Percentiles rank a stretch among this genome's conserved stretches.
phyloP scores from a whole-genome alignment of 768 basidiomycete genomes.

The Suillus lakei region DNA sequence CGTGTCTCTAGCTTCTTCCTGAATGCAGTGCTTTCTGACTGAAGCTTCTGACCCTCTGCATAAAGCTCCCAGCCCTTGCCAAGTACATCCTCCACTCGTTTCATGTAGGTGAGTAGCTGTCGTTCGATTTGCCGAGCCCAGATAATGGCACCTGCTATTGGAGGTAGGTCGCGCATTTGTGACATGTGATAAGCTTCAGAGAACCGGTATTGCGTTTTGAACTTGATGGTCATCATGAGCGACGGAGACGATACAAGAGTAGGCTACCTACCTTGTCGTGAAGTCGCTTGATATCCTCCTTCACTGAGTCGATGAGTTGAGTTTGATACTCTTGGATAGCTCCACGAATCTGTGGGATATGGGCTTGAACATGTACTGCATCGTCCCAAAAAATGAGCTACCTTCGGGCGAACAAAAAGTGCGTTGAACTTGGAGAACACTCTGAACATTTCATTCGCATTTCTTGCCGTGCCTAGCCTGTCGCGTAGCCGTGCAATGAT shows the following conservation, averaged over 20 bases:
- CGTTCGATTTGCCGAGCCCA: slow-evolving; percentile 99
- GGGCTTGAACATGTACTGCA: too few species aligned
- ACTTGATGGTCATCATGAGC: slow-evolving; percentile 48
- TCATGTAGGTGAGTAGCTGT: slow-evolving; percentile 96
- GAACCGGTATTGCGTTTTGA: slow-evolving; percentile 94
- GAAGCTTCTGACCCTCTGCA: slow-evolving; percentile 98
- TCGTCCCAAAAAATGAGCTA: slow-evolving; percentile 34
- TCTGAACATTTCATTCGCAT: slow-evolving; percentile 99
- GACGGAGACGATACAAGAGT: neutral
- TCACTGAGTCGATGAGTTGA: slow-evolving; percentile 97
- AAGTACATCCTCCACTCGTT: slow-evolving; percentile 97
- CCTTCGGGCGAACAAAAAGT: slow-evolving; percentile 94
- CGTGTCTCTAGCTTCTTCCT: slow-evolving; percentile 94
- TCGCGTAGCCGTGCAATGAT: slow-evolving; percentile 94
- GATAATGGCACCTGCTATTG: slow-evolving; percentile 97
- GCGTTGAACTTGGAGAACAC: slow-evolving; percentile 99
- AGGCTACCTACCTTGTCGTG: slow-evolving; percentile 77
- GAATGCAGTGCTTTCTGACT: slow-evolving; percentile 90
- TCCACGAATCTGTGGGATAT: slow-evolving; percentile 75
- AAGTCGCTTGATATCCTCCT: slow-evolving; percentile 94
- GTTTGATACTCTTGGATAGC: slow-evolving; percentile 99
- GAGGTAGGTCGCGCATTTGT: slow-evolving; percentile 96
- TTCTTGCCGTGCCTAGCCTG: slow-evolving; percentile 90
- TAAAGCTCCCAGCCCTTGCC: slow-evolving; percentile 99
- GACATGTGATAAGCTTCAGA: slow-evolving; percentile 99